Conservation (phyloP, 1,139 yeast genomes). For the Pichia norvegensis region DNA sequence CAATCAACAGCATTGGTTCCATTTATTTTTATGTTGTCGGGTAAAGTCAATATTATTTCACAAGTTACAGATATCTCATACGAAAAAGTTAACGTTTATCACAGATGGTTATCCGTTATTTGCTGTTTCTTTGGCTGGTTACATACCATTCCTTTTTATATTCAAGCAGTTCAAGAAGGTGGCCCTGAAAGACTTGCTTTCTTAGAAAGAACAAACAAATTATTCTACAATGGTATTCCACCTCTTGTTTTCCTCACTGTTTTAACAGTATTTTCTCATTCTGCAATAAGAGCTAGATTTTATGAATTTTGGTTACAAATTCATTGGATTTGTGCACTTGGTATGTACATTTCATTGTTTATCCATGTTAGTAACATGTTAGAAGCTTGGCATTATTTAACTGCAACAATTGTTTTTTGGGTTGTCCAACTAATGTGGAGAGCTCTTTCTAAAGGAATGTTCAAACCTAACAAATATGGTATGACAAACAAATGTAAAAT, state of each 20-base stretch:
- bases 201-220: slow-evolving; percentile 12
- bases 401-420: slow-evolving; percentile 54
- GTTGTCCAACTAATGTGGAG: slow-evolving; percentile 45
- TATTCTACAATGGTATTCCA: slow-evolving; percentile 31
- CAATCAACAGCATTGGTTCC: slow-evolving; percentile 49
- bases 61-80: slow-evolving; percentile 48
- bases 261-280: slow-evolving; percentile 41
- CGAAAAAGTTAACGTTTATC: slow-evolving; percentile 46
- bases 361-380: slow-evolving; percentile 41
- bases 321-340: slow-evolving; percentile 56
- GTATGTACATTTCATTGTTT: slow-evolving; percentile 43
- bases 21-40: slow-evolving; percentile 43
- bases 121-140: slow-evolving; percentile 43
- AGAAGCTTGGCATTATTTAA: slow-evolving; percentile 41
- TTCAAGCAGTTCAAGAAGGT: slow-evolving; percentile 44
- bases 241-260: slow-evolving; percentile 42
- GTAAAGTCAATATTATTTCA: slow-evolving; percentile 45
- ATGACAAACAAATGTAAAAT: slow-evolving; percentile 28
- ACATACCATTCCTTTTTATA: slow-evolving; percentile 48
- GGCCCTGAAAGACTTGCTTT: slow-evolving; percentile 29
- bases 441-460: slow-evolving; percentile 43
- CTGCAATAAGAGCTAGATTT: slow-evolving; percentile 35
- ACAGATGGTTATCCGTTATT: slow-evolving; percentile 38
- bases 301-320: slow-evolving; percentile 50
- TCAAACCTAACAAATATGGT: slow-evolving; percentile 38